phyloP scores from a whole-genome alignment of 768 basidiomycete genomes.

The Termitomyces heimii region DNA sequence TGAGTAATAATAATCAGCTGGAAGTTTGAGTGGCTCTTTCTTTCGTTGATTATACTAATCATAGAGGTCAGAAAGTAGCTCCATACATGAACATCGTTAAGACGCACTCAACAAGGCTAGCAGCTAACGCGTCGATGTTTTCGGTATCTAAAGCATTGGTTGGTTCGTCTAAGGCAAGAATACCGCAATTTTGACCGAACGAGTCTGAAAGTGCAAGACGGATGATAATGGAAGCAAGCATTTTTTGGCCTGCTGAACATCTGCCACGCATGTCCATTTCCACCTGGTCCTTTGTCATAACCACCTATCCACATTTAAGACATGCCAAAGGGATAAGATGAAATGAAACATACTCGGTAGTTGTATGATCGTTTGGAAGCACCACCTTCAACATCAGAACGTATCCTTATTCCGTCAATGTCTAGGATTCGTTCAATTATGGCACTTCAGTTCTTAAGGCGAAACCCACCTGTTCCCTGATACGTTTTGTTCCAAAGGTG shows the following conservation, averaged over 20 bases:
- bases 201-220: constrained; percentile 95
- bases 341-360: constrained; percentile 61
- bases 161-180: constrained; percentile 95
- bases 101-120: constrained; percentile 85
- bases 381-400: constrained; percentile 88
- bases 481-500: constrained; percentile 99
- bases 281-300: constrained; percentile 98
- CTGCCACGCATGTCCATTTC: constrained; percentile 99
- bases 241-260: constrained; percentile 98
- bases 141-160: constrained; percentile 96
- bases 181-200: constrained; percentile 96
- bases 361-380: constrained; percentile 93
- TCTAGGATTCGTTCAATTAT: constrained; percentile 43
- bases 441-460: not conserved
- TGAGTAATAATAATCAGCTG: constrained; percentile 97
- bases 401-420: constrained; percentile 95
- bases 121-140: constrained; percentile 92
- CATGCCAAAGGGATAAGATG: constrained; percentile 2
- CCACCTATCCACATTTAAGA: constrained; percentile 53
- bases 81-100: not conserved
- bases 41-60: constrained; percentile 86
- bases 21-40: constrained; percentile 85
- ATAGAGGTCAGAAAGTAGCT: constrained; percentile 1
- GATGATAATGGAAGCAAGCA: constrained; percentile 97
- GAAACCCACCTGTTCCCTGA: constrained; percentile 85